Evolutionary conservation across 2,329 filamentous ascomycete genomes (phyloP).

Genomic region (Thelonectria olida): DNA sequence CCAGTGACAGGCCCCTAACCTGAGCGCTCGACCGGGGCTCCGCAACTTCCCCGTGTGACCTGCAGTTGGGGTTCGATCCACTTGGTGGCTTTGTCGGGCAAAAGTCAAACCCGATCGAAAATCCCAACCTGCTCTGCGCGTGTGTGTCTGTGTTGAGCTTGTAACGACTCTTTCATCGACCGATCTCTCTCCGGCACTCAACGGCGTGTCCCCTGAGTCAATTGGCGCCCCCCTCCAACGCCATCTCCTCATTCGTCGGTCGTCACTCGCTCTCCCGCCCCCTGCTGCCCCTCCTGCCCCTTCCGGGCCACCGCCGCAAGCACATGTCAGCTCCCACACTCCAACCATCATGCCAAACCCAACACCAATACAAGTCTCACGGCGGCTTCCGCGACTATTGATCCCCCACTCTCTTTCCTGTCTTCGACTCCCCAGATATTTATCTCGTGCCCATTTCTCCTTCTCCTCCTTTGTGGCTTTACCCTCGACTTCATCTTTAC

Average conservation of each 20-base stretch:
- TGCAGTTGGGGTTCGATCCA: conserved; percentile 39
- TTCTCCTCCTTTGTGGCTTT: conserved; percentile 11
- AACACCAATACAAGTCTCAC: neutral
- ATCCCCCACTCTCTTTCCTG: conserved; percentile 30
- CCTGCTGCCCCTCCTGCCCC: conserved; percentile 35
- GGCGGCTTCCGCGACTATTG: conserved; percentile 5
- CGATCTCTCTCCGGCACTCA: conserved; percentile 31
- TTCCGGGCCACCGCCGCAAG: conserved; percentile 35
- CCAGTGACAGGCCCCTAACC: neutral
- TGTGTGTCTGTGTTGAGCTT: conserved; percentile 11
- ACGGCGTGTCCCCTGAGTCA: conserved; percentile 14
- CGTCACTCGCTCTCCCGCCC: conserved; percentile 16
- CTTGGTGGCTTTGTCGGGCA: conserved; percentile 18
- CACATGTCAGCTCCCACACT: conserved; percentile 32
- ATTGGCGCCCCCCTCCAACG: neutral
- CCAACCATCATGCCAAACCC: conserved; percentile 13
- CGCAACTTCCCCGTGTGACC: conserved; percentile 39
- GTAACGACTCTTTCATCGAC: conserved; percentile 18
- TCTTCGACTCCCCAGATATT: conserved; percentile 27
- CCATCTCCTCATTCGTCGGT: conserved; percentile 6
- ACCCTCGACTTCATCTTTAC: conserved; percentile 2
- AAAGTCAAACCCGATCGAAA: conserved; percentile 31
- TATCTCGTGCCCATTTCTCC: conserved; percentile 31
- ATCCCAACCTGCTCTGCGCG: conserved; percentile 29
- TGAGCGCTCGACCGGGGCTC: conserved; percentile 34